A percentile compares a stretch with the other conserved stretches of the same genome.
phyloP scores from a whole-genome alignment of 2,329 filamentous ascomycete genomes.

The Madurella mycetomatis region DNA sequence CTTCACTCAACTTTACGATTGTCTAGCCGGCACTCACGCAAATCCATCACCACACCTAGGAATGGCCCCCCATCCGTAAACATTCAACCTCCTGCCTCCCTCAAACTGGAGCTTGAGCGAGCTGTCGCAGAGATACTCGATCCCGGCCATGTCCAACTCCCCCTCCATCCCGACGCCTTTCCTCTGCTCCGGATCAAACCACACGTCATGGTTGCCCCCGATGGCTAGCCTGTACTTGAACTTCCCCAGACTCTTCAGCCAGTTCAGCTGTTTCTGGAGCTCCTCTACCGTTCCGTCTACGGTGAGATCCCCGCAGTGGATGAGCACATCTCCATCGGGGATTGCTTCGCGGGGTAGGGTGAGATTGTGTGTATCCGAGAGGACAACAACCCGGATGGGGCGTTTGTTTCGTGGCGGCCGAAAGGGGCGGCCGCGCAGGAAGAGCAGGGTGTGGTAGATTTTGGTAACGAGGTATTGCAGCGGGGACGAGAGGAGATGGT shows the following conservation, averaged over 20 bases:
- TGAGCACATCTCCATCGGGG: slow-evolving; percentile 75
- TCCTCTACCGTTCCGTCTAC: slow-evolving; percentile 66
- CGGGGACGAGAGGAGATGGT: slow-evolving; percentile 64
- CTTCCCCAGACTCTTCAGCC: slow-evolving; percentile 65
- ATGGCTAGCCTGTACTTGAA: slow-evolving; percentile 71
- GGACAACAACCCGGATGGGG: slow-evolving; percentile 73
- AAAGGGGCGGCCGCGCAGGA: slow-evolving; percentile 63
- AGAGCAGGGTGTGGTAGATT: slow-evolving; percentile 60
- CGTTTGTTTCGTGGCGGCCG: slow-evolving; percentile 50
- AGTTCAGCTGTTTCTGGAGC: slow-evolving; percentile 80
- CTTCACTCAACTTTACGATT: neutral
- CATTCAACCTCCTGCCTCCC: slow-evolving; percentile 54
- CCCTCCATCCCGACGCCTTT: slow-evolving; percentile 44
- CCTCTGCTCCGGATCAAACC: slow-evolving; percentile 65
- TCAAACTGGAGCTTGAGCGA: slow-evolving; percentile 60
- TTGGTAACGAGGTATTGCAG: slow-evolving; percentile 58
- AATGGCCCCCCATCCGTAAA: slow-evolving; percentile 81
- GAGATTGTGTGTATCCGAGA: slow-evolving; percentile 81
- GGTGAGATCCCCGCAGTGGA: slow-evolving; percentile 85
- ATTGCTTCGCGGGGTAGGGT: slow-evolving; percentile 45
- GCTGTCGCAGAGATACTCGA: slow-evolving; percentile 73
- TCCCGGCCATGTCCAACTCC: slow-evolving; percentile 58
- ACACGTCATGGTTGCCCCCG: slow-evolving; percentile 85
- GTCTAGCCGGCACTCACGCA: slow-evolving; percentile 40
- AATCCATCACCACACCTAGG: slow-evolving; percentile 67